These are phyloP conservation scores for Teunomyces stri DNA, from an alignment of 805 yeast genomes.

Conservation along the genomic window DNA sequence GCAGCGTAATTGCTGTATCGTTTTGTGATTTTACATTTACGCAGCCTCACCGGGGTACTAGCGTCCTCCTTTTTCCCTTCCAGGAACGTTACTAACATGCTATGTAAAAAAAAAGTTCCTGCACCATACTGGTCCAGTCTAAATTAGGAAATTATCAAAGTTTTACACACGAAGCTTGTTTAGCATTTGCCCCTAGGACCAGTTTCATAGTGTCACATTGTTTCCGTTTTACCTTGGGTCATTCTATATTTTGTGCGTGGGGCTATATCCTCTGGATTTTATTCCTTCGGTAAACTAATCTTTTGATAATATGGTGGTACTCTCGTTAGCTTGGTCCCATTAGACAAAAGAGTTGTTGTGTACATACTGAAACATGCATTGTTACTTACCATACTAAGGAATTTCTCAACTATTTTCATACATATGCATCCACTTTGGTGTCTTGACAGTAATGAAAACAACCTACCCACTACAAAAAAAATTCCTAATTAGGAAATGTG, in stretches of 20 bases:
- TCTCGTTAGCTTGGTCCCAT: too few relatives aligned
- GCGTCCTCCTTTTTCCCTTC: background rate
- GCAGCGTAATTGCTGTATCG: background rate
- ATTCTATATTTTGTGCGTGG: background rate
- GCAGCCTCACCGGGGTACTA: background rate
- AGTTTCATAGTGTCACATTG: background rate
- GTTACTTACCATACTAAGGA: background rate
- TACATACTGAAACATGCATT: background rate
- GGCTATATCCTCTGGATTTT: too few relatives aligned
- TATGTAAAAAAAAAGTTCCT: background rate
- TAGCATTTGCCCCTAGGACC: background rate
- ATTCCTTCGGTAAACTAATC: too few relatives aligned
- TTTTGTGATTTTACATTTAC: background rate
- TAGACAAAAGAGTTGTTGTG: too few relatives aligned
- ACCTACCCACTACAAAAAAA: conserved; percentile 5
- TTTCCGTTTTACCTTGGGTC: background rate
- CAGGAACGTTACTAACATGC: background rate
- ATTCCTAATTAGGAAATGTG: conserved; percentile 19
- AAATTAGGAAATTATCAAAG: background rate
- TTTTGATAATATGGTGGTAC: too few relatives aligned
- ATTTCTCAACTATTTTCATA: background rate
- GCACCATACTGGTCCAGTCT: background rate
- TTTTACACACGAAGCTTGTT: background rate
- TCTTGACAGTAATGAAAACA: background rate
- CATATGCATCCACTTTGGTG: background rate